phyloP scores from a whole-genome alignment of 805 yeast species.

The Ogataea degrootiae region DNA sequence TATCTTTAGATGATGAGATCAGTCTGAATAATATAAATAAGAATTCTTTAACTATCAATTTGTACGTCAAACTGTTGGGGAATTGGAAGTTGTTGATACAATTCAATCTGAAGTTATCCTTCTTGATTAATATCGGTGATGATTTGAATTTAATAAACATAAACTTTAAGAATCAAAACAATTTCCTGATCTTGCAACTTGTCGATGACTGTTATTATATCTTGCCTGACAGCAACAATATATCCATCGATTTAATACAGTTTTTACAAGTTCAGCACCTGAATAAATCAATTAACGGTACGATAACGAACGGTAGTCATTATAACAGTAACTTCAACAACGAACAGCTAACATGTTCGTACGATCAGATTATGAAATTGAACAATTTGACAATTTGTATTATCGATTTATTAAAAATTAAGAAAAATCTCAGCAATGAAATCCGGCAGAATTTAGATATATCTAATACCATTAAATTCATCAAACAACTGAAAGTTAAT shows the following conservation, averaged over 20 bases:
- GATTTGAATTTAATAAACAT: slow-evolving; percentile 17
- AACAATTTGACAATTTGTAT: slow-evolving; percentile 34
- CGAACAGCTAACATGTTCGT: slow-evolving; percentile 28
- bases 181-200: slow-evolving; percentile 25
- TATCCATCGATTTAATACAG: slow-evolving; percentile 12
- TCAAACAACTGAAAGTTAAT: neutral
- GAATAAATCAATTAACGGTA: too few relatives aligned
- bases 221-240: slow-evolving; percentile 6
- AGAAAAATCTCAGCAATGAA: slow-evolving; percentile 7
- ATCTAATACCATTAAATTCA: neutral
- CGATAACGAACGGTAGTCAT: too few relatives aligned
- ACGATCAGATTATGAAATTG: slow-evolving; percentile 39
- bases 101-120: slow-evolving; percentile 26
- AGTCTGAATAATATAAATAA: slow-evolving; percentile 13
- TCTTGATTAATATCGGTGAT: slow-evolving; percentile 30
- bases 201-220: slow-evolving; percentile 31
- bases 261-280: slow-evolving; percentile 6
- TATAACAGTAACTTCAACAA: slow-evolving; percentile 1
- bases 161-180: slow-evolving; percentile 15
- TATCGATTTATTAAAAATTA: slow-evolving; percentile 27
- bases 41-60: slow-evolving; percentile 22
- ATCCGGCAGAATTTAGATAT: slow-evolving; percentile 2
- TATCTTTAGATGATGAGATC: slow-evolving; percentile 24
- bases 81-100: slow-evolving; percentile 25
- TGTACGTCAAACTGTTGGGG: slow-evolving; percentile 12